These are phyloP conservation scores for Aspergillus kassunensis DNA, from an alignment of 495 filamentous ascomycete genomes.

Conservation along the genomic window DNA sequence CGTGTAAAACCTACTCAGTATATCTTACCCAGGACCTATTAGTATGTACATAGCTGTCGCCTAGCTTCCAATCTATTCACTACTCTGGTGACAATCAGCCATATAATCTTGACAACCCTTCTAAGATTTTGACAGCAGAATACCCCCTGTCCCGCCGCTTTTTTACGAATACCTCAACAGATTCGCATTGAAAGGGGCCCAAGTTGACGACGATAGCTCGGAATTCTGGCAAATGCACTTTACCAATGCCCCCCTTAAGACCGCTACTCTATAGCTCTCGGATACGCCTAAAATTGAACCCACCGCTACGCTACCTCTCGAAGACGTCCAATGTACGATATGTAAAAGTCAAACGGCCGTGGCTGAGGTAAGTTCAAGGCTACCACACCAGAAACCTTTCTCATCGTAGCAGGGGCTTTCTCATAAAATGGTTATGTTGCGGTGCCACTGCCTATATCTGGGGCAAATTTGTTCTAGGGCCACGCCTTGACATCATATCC, in stretches of 20 bases:
- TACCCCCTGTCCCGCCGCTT: too few species aligned
- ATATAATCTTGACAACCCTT: too few species aligned
- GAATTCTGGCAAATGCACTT: constrained; percentile 11
- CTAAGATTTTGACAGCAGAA: too few species aligned
- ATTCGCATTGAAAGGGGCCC: too few species aligned
- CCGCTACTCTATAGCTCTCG: constrained; percentile 28
- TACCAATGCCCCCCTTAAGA: constrained; percentile 39
- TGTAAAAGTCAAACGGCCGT: constrained; percentile 38
- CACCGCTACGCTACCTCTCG: constrained; percentile 15
- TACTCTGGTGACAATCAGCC: too few species aligned
- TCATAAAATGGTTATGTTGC: constrained; percentile 31
- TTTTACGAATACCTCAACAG: too few species aligned
- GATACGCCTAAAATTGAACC: constrained; percentile 22
- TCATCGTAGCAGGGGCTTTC: constrained; percentile 26
- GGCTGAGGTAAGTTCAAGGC: constrained; percentile 32
- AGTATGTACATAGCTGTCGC: too few species aligned
- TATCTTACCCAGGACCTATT: too few species aligned
- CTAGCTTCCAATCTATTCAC: too few species aligned
- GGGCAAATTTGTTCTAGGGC: constrained; percentile 36
- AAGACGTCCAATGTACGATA: constrained; percentile 26
- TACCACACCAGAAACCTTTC: neutral
- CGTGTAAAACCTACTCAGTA: too few species aligned
- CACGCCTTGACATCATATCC: constrained; percentile 36
- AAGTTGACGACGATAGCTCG: neutral
- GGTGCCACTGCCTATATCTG: constrained; percentile 38